These are phyloP conservation scores for Penicillium sp. DNA, from an alignment of 2,329 filamentous ascomycete species.

Conservation along the genomic window DNA sequence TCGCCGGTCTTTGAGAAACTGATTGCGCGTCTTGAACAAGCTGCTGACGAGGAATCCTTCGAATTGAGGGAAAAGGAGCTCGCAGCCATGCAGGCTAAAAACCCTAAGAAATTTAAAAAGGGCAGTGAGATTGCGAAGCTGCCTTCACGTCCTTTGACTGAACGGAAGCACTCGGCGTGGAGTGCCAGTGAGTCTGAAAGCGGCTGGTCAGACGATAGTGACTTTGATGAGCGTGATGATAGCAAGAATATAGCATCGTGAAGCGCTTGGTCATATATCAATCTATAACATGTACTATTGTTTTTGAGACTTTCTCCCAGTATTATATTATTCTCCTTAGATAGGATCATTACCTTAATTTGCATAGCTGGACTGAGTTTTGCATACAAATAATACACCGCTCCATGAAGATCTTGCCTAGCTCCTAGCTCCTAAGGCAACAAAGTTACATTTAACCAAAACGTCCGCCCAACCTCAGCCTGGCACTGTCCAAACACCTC, in stretches of 20 bases:
- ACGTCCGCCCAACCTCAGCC: neutral
- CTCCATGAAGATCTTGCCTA: neutral
- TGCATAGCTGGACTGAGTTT: too few relatives aligned
- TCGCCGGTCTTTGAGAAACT: conserved; percentile 54
- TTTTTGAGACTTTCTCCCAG: neutral
- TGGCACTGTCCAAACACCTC: neutral
- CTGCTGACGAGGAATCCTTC: conserved; percentile 24
- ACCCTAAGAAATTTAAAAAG: conserved; percentile 19
- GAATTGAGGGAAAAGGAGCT: conserved; percentile 16
- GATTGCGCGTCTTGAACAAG: conserved; percentile 41
- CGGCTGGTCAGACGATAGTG: conserved; percentile 26
- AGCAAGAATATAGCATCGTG: neutral
- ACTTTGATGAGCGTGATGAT: conserved; percentile 2
- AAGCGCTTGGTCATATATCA: neutral
- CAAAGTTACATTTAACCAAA: too few relatives aligned
- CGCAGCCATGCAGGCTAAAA: conserved; percentile 21
- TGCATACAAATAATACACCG: neutral
- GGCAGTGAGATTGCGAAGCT: conserved; percentile 17
- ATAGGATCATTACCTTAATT: too few relatives aligned
- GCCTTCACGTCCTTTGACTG: conserved; percentile 1
- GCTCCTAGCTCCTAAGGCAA: too few relatives aligned
- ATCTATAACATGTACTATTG: conserved; percentile 6
- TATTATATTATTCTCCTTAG: neutral
- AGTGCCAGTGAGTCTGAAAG: conserved; percentile 35
- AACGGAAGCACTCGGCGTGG: conserved; percentile 24